phyloP scores from a whole-genome alignment of 306 rosid species.

The Lathyrus oleraceus region DNA sequence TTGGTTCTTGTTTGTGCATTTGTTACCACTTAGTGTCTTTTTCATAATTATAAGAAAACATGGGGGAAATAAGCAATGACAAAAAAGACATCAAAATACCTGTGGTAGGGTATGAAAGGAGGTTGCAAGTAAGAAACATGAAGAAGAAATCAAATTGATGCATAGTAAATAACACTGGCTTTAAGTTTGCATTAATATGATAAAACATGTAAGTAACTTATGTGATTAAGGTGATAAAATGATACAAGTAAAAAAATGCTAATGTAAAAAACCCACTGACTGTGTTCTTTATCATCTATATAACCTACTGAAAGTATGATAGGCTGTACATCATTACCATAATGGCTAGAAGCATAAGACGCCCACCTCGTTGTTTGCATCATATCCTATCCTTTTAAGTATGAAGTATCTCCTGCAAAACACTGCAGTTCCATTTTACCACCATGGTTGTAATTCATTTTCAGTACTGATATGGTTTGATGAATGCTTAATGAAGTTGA shows the following conservation, averaged over 20 bases:
- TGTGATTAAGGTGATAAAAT: slow-evolving; percentile 6
- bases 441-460: background rate
- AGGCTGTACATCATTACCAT: background rate
- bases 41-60: background rate
- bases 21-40: background rate
- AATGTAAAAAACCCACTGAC: background rate
- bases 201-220: background rate
- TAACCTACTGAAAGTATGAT: background rate
- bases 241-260: background rate
- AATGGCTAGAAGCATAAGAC: background rate
- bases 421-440: background rate
- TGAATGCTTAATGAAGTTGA: background rate
- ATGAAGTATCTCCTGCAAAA: background rate
- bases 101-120: background rate
- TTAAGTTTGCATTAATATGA: background rate
- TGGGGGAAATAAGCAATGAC: background rate
- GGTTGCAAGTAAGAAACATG: background rate
- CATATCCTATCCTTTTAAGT: background rate
- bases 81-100: background rate
- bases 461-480: background rate
- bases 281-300: slow-evolving; percentile 2
- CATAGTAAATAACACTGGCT: background rate
- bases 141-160: slow-evolving; percentile 5
- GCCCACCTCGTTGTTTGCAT: background rate
- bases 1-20: slow-evolving; percentile 6